Evolutionary conservation across 306 rosid species (phyloP), one percentile per base, ranked within the genome.

Genomic region (Begonia loranthoides): DNA sequence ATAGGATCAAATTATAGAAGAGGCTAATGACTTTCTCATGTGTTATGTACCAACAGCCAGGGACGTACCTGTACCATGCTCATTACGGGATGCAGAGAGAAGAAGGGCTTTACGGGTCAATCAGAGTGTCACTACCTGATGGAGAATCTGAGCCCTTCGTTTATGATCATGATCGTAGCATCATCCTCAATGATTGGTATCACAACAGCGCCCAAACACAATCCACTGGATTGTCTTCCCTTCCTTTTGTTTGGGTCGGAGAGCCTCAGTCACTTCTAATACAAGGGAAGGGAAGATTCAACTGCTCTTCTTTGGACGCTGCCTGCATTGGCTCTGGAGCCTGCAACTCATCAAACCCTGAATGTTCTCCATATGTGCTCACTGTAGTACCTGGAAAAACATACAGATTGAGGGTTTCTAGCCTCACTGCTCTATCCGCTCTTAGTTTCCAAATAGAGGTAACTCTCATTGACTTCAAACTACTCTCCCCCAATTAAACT

Each of bases 51-150:
- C 6, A 53, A 57, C 60, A 84, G 97, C 69, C 94, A 46, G 97
- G 97, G 13, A 89, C 89, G 33, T 89, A 77, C 41, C 64, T 89
- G 10, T 82, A 89, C 67, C 97, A 89, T 33, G 80, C 95, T 4
- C 95, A 89, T 68, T 89, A 84, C 64, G 97, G 95, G 41, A 84
- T 89, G 97, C 93, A 84, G 72, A 81, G 95, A 62, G 95, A 73
- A 64, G 79, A 86, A 9, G 97, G 97, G 2, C 19, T 89, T 17
- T 76, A 73, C 50, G 95, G 97, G 52, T 45, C 76, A n/a, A 82
- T 89, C 56, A 62, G 81, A 0, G 97, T 82, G 43, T 55, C 81
- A 15, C 58, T 84, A 12, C 80, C 61, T 5, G 76, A 82, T 10
- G 76, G 76, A 50, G 39, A 65, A 28, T 65, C 83, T 3, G 97